A percentile compares a stretch with the other conserved stretches of the same genome.
These are phyloP conservation scores for Colletotrichum chlorophyti DNA, from an alignment of 2,329 filamentous ascomycete genomes.

Conservation along the genomic window DNA sequence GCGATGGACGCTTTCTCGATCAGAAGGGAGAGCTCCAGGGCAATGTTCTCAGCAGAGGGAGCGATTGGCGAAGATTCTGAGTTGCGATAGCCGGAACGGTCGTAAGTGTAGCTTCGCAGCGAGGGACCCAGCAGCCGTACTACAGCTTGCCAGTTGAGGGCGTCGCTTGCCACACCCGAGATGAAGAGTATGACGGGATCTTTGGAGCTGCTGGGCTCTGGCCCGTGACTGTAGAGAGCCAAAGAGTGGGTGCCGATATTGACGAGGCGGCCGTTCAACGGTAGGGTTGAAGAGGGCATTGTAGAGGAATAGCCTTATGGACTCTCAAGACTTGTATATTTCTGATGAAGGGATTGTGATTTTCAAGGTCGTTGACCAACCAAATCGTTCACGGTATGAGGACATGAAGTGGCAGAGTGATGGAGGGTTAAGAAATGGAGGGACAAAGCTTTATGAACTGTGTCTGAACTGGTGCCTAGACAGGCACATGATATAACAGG, in stretches of 20 bases:
- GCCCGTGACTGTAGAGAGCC: constrained; percentile 6
- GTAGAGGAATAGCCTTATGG: neutral
- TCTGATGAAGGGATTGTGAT: neutral
- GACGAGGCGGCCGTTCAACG: constrained; percentile 8
- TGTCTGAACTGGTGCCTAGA: neutral
- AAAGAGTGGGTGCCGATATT: constrained; percentile 16
- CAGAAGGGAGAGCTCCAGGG: neutral
- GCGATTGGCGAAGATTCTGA: neutral
- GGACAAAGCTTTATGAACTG: no score
- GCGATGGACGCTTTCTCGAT: neutral
- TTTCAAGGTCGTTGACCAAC: neutral
- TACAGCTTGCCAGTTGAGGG: constrained; percentile 14
- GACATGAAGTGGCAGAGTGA: neutral
- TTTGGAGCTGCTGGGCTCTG: neutral
- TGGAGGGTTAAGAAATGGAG: neutral
- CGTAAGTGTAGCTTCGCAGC: constrained; percentile 14
- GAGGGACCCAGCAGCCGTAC: neutral
- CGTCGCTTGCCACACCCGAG: constrained; percentile 13
- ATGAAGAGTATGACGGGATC: constrained; percentile 4
- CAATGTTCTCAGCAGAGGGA: constrained; percentile 8
- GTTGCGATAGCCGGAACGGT: constrained; percentile 13
- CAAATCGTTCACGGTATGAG: neutral
- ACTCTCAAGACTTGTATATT: neutral
- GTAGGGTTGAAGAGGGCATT: neutral
- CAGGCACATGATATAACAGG: neutral